Base-by-base conservation (phyloP, 2,329 filamentous ascomycete genomes). In the Teratosphaeria gauchensis region DNA sequence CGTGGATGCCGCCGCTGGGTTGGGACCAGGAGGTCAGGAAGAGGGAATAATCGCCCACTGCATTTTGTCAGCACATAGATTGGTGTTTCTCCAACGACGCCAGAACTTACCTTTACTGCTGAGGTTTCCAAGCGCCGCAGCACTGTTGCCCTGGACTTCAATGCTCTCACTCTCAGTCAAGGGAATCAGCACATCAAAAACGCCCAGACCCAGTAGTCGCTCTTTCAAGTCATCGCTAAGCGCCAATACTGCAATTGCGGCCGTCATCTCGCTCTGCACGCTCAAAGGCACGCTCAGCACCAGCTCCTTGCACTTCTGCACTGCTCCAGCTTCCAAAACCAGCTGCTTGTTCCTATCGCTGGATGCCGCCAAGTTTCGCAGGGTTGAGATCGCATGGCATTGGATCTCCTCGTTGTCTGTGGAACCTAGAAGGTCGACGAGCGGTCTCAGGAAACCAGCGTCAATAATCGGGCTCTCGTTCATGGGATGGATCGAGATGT, bases 381-480 rank as follows among this genome's bases (percentile, higher is more conserved):
- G 82, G 0, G 94, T 99, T 4, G 94, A 97, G 64, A 99, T 99
- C 59, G 94, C 94, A 71, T 99, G 94, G 71, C 94, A 99, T 73
- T 99, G 94, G 56, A 99, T 99, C 72, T 99, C 94, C 74, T 99
- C 94, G 71, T 96, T 96, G 67, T 97, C 92, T 0, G 92, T 96
- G 9, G 91, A 95, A 56, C 94, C 92, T 7, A 99, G 82, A 1
- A 99, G 82, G 65, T 97, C 92, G 28, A 99, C 94, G 58, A 99
- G 77, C 0, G 94, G 94, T 72, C 91, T 92, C 61, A 99, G 76
- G 75, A 99, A 99, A 59, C 92, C 94, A 48, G 92, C 92, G 70
- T 99, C 94, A 69, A 99, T 99, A 64, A 99, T 99, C 0, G 94
- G 94, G 11, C 92, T 96, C 76, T 99, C 94, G 75, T 99, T 99